A percentile compares a stretch with the other conserved stretches of the same genome.
These are phyloP conservation scores for Dryadomyces quercus-mongolicae DNA, from an alignment of 2,329 filamentous ascomycete species.

Conservation along the genomic window DNA sequence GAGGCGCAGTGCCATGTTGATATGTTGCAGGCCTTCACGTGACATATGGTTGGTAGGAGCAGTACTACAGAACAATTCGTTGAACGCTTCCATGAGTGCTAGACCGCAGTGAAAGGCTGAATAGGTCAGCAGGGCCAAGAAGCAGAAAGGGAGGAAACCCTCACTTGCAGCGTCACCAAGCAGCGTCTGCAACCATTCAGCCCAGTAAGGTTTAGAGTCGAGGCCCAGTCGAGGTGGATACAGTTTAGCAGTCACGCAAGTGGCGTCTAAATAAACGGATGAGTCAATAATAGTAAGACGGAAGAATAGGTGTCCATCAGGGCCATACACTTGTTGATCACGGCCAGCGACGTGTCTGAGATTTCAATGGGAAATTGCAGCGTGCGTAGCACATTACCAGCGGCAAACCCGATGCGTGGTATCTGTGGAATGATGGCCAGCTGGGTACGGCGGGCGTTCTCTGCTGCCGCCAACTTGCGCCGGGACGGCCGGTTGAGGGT, in stretches of 20 bases:
- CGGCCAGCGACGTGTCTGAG: background rate
- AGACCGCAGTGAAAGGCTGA: conserved; percentile 11
- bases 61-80: conserved; percentile 10
- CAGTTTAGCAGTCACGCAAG: background rate
- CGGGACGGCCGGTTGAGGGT: background rate
- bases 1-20: conserved; percentile 13
- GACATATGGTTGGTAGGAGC: background rate
- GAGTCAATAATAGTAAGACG: too few species aligned
- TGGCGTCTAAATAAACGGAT: background rate
- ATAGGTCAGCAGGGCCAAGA: too few species aligned
- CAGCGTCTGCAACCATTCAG: background rate
- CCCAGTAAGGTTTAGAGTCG: background rate
- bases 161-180: background rate
- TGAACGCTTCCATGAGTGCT: conserved; percentile 14
- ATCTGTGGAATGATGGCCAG: too few species aligned
- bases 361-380: background rate
- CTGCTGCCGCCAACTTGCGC: background rate
- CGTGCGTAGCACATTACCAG: background rate
- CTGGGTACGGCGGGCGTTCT: too few species aligned
- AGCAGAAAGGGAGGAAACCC: too few species aligned
- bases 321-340: background rate
- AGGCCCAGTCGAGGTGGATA: background rate
- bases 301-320: background rate
- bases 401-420: too few species aligned
- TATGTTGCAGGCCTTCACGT: conserved; percentile 11